Conservation (phyloP, 768 basidiomycete genomes). For the Russula olivacea region DNA sequence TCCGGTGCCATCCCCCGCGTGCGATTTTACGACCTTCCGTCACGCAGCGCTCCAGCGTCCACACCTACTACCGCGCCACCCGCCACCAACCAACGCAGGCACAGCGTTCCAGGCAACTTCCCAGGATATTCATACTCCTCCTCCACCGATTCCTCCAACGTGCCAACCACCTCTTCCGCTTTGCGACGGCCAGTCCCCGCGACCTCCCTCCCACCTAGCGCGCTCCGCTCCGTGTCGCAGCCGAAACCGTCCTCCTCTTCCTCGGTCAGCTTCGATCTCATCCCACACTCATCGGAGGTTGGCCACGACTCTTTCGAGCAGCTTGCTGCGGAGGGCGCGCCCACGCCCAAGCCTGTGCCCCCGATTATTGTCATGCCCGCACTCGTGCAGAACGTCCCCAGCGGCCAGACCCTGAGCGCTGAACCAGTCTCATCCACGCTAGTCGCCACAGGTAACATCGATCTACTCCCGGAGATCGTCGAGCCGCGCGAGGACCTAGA, state of each 20-base stretch:
- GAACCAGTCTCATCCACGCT: slow-evolving; percentile 13
- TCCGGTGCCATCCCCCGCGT: slow-evolving; percentile 27
- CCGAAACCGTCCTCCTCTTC: slow-evolving; percentile 23
- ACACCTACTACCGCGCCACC: neutral
- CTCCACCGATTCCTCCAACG: slow-evolving; percentile 13
- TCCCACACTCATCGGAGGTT: slow-evolving; percentile 15
- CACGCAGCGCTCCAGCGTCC: neutral
- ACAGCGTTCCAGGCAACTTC: slow-evolving; percentile 19
- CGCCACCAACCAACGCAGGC: slow-evolving; percentile 3
- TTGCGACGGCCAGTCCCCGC: slow-evolving; percentile 20
- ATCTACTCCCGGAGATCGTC: slow-evolving; percentile 23
- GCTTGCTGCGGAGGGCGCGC: slow-evolving; percentile 1
- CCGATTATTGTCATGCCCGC: slow-evolving; percentile 17
- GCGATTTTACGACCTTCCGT: slow-evolving; percentile 19
- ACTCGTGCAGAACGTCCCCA: neutral
- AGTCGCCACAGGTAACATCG: slow-evolving; percentile 13
- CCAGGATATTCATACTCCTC: slow-evolving; percentile 14
- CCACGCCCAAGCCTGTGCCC: slow-evolving; percentile 13
- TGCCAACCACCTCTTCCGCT: neutral
- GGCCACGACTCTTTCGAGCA: slow-evolving; percentile 15
- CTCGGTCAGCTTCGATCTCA: slow-evolving; percentile 23
- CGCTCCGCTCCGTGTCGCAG: slow-evolving; percentile 12
- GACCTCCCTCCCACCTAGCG: slow-evolving; percentile 19
- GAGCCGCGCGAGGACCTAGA: slow-evolving; percentile 17
- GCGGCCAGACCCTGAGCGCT: neutral